Conservation (phyloP, 2,329 filamentous ascomycete species). For the Colletotrichum sp. region DNA sequence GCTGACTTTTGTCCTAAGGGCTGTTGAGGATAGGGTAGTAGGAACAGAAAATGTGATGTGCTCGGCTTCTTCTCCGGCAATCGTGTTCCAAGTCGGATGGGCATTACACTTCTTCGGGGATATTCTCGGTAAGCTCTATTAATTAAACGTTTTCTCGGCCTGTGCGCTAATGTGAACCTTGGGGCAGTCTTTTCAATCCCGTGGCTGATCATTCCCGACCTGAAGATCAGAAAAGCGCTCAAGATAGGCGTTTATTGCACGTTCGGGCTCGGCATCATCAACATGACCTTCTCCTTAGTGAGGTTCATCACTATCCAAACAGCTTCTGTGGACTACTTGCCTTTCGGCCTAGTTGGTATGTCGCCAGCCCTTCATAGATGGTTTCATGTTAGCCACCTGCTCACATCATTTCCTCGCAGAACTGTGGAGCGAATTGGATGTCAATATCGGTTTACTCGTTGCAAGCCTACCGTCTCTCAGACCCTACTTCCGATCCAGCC, state of each 20-base stretch:
- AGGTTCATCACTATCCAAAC: conserved; percentile 18
- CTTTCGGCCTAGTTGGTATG: conserved; percentile 10
- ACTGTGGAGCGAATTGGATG: conserved; percentile 11
- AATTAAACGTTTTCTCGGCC: background rate
- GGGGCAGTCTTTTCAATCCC: conserved; percentile 6
- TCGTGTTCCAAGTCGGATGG: conserved; percentile 14
- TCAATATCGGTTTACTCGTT: conserved; percentile 12
- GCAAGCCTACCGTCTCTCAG: conserved; percentile 9
- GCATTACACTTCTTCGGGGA: conserved; percentile 15
- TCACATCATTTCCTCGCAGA: background rate
- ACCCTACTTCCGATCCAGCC: conserved; percentile 14
- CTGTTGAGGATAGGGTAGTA: background rate
- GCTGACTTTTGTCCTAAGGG: background rate
- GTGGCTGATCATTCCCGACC: conserved; percentile 4
- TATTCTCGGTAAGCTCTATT: background rate
- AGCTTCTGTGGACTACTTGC: background rate
- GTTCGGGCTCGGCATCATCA: conserved; percentile 15
- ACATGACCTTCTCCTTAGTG: conserved; percentile 12
- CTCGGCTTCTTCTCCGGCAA: conserved; percentile 1
- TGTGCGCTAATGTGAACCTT: background rate
- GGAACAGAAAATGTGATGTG: conserved; percentile 8
- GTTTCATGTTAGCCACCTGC: background rate
- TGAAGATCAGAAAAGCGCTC: conserved; percentile 4
- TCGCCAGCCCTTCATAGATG: background rate
- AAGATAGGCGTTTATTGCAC: conserved; percentile 15